A percentile compares a stretch with the other conserved stretches of the same genome.
Evolutionary conservation across 495 filamentous ascomycete species (phyloP).

Genomic region (Talaromyces stipitatus): DNA sequence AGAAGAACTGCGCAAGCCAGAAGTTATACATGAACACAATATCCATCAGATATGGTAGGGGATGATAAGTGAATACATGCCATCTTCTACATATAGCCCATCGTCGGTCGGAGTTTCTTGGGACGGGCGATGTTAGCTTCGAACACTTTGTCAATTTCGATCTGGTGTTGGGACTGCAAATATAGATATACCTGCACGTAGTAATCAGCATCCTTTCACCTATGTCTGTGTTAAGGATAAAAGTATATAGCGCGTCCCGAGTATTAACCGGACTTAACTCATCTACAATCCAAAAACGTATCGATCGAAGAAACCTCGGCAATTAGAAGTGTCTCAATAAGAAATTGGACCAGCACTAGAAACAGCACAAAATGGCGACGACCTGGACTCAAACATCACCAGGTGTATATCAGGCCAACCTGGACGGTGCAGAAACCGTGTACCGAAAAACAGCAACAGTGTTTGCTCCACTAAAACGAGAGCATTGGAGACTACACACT

Average conservation of each 20-base stretch:
- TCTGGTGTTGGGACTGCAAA: background rate
- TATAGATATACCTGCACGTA: background rate
- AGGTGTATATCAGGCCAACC: background rate
- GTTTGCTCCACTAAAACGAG: background rate
- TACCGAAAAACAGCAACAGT: background rate
- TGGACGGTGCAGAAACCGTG: background rate
- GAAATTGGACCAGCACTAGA: background rate
- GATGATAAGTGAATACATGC: background rate
- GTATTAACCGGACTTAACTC: background rate
- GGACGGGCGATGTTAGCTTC: background rate
- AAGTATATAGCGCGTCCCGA: background rate
- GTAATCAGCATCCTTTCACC: background rate
- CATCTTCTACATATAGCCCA: background rate
- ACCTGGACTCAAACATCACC: background rate
- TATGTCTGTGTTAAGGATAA: background rate
- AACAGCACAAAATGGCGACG: background rate
- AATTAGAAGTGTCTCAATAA: background rate
- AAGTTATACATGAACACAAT: too few relatives aligned
- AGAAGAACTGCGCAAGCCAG: too few relatives aligned
- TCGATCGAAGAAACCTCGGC: background rate
- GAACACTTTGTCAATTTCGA: background rate
- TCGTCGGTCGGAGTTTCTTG: background rate
- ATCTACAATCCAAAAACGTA: background rate
- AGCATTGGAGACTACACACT: background rate
- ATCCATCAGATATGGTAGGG: background rate